Base-by-base conservation (phyloP, 208 protist genomes). In the Trypanosoma theileri region DNA sequence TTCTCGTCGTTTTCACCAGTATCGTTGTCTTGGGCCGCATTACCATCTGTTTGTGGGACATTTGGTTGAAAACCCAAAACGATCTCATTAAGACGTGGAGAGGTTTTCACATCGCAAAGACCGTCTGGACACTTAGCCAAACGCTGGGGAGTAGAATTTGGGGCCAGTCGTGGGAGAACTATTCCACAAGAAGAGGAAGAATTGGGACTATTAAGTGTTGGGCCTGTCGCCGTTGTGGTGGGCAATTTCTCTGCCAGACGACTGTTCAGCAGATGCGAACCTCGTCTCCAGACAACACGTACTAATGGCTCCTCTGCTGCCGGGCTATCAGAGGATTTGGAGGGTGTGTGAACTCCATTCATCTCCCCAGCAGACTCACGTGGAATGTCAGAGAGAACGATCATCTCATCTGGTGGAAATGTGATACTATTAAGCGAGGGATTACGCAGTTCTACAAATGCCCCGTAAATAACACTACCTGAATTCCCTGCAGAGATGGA, bases 401-500 rank as follows among this genome's bases (percentile, higher is more conserved):
- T 68, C 3, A 83, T 84, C 66, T 85, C 81, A 41, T 52, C 41
- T 14, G 89, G 89, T 16, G 89, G 89, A 31, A 93, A 61, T 57
- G 85, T 88, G 16, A 95, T 42, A 28, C 79, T 79, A 69, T 80
- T 73, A 14, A 92, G 42, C 10, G 75, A 78, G 9, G 81, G 79
- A 59, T 74, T 90, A 21, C 73, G 73, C 1, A 87, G 73, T 58
- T 95, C 89, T 0, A 91, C 81, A 62, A 90, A 92, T 42, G 83
- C 81, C 35, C 83, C 83, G 64, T 92, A 91, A 41, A 92, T 77
- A 40, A 63, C 60, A 28, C 71, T 77, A 54, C 72, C 65, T 11
- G 71, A 46, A 69, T 66, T 73, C 65, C 73, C 74, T 45, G 67
- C 40, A 1, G 74, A 77, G 17, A 76, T 61, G 41, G 85, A 72